phyloP scores from a whole-genome alignment of 2,329 filamentous ascomycete species.

The Metarhizium humberi region DNA sequence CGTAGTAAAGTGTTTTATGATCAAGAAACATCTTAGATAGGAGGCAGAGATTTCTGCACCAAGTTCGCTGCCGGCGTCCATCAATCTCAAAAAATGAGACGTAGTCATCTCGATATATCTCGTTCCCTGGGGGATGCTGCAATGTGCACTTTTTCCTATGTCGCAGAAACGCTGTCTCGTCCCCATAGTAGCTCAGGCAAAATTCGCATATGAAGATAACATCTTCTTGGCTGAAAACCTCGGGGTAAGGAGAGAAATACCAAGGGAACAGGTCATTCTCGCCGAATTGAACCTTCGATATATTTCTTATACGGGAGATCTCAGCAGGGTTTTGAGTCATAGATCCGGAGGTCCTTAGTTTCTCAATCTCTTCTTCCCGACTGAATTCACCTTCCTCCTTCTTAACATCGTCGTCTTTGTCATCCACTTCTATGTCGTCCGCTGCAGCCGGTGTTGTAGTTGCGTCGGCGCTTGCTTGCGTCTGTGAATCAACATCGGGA shows the following conservation, averaged over 20 bases:
- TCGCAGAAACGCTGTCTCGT: conserved; percentile 70
- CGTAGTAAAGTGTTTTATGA: conserved; percentile 97
- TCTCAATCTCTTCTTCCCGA: conserved; percentile 90
- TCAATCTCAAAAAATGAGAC: conserved; percentile 98
- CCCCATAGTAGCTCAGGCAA: conserved; percentile 84
- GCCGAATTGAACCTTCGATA: conserved; percentile 91
- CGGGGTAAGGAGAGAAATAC: conserved; percentile 98
- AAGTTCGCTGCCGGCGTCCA: conserved; percentile 84
- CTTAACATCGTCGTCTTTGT: conserved; percentile 34
- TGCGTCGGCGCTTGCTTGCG: conserved; percentile 31
- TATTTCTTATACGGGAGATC: conserved; percentile 89
- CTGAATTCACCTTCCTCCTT: conserved; percentile 52
- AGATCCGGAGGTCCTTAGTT: conserved; percentile 84
- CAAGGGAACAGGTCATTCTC: conserved; percentile 87
- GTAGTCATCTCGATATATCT: conserved; percentile 91
- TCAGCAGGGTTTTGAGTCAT: conserved; percentile 99
- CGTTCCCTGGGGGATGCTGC: conserved; percentile 90
- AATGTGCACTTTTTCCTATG: conserved; percentile 87
- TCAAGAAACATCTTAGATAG: conserved; percentile 94
- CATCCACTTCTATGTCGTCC: conserved; percentile 48
- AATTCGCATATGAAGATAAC: conserved; percentile 96
- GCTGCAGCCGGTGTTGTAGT: conserved; percentile 34
- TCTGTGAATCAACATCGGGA: conserved; percentile 35
- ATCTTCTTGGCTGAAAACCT: conserved; percentile 79
- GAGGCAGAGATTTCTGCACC: conserved; percentile 92